phyloP scores from a whole-genome alignment of 2,329 filamentous ascomycete species.

The Calonectria honghensis region DNA sequence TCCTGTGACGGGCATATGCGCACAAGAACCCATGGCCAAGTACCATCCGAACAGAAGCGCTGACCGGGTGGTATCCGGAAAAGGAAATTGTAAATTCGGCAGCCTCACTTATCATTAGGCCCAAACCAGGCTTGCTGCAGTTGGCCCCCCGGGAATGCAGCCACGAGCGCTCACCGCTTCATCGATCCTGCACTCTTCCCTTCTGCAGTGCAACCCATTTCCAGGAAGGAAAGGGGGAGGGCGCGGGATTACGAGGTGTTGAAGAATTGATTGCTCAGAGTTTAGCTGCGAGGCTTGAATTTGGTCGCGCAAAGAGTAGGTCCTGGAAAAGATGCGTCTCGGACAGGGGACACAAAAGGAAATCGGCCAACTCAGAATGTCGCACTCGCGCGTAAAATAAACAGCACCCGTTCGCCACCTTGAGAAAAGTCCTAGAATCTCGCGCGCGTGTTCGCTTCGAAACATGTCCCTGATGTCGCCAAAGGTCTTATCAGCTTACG shows the following conservation, averaged over 20 bases:
- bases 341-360: neutral
- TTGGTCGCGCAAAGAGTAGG: neutral
- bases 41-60: neutral
- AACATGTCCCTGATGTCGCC: no score
- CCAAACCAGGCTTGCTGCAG: neutral
- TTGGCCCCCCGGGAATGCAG: neutral
- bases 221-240: no score
- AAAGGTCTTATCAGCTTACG: neutral
- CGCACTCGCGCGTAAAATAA: neutral
- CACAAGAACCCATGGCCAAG: neutral
- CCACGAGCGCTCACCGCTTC: slow-evolving; percentile 2
- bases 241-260: neutral
- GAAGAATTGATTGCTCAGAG: neutral
- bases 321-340: neutral
- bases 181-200: slow-evolving; percentile 6
- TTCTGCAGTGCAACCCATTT: slow-evolving; percentile 14
- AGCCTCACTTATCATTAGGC: slow-evolving; percentile 13
- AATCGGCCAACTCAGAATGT: neutral
- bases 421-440: neutral
- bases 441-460: neutral
- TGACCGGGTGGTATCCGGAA: neutral
- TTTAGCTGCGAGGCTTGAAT: neutral
- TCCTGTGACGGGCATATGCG: slow-evolving; percentile 13
- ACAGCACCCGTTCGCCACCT: no score
- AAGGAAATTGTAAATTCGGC: slow-evolving; percentile 3